Conservation (phyloP, 257 asterid species). For the Jacaranda copaia region DNA sequence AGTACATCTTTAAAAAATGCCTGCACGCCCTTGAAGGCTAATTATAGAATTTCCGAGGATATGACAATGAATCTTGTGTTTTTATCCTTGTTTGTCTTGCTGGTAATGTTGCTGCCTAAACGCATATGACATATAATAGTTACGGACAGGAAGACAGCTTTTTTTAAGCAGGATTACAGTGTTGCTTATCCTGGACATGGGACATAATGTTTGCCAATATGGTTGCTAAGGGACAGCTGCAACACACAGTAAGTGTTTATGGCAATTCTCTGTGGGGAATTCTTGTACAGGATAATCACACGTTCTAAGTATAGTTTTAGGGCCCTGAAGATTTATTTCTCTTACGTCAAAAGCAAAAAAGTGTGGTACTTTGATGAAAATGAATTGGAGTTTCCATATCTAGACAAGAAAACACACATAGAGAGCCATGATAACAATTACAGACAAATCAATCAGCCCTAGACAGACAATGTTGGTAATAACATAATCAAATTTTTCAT, state of each 20-base stretch:
- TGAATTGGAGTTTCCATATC: constrained; percentile 25
- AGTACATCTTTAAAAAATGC: background rate
- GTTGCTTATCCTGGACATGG: too few relatives aligned
- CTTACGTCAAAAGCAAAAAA: background rate
- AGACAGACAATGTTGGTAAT: constrained; percentile 1
- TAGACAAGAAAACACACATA: constrained; percentile 11
- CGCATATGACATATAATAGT: too few relatives aligned
- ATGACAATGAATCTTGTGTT: too few relatives aligned
- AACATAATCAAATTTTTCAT: constrained; percentile 4
- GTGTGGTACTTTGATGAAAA: background rate
- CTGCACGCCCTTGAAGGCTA: background rate
- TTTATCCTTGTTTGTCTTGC: too few relatives aligned
- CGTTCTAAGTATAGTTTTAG: background rate
- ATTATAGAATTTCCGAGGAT: background rate
- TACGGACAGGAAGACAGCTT: too few relatives aligned
- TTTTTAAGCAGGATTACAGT: too few relatives aligned
- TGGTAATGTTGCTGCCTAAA: too few relatives aligned
- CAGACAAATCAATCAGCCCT: constrained; percentile 29
- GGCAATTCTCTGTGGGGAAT: background rate
- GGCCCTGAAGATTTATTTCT: background rate
- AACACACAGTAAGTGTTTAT: too few relatives aligned
- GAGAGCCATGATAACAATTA: constrained; percentile 3
- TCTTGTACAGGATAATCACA: background rate
- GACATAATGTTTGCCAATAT: too few relatives aligned
- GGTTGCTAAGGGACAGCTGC: too few relatives aligned